Conservation (phyloP, 148 eudicot species). For the Fallopia convolvulus region DNA sequence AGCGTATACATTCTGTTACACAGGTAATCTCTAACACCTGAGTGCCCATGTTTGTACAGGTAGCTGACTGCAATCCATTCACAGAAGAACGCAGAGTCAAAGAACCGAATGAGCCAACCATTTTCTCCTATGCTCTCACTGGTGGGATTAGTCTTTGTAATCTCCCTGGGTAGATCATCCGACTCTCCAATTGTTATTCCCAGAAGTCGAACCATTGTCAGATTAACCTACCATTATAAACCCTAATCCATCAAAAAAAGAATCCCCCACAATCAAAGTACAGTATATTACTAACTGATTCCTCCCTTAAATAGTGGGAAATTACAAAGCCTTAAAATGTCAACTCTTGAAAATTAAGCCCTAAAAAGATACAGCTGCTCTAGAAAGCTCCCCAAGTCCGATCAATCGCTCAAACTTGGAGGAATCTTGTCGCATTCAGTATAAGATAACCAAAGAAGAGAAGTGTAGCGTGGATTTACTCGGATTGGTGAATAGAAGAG, state of each 20-base stretch:
- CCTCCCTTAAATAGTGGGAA: not conserved
- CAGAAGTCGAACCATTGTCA: constrained; percentile 70
- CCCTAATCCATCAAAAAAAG: constrained; percentile 22
- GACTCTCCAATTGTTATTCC: constrained; percentile 61
- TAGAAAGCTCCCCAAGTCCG: constrained; percentile 1
- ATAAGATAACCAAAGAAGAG: not conserved
- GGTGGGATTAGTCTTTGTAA: constrained; percentile 60
- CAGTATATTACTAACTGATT: not conserved
- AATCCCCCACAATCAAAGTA: not conserved
- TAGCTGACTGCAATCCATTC: constrained; percentile 99
- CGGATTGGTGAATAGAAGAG: constrained; percentile 14
- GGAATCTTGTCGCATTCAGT: not conserved
- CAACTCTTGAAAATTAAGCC: not conserved
- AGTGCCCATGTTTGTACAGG: constrained; percentile 86
- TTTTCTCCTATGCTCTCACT: constrained; percentile 73
- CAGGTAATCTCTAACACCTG: constrained; percentile 87
- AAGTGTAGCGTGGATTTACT: not conserved
- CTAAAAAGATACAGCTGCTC: not conserved
- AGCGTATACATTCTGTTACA: constrained; percentile 95
- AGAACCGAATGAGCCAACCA: constrained; percentile 94
- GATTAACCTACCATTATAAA: constrained; percentile 30
- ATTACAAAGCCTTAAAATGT: not conserved
- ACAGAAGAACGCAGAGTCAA: constrained; percentile 94
- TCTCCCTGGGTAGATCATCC: constrained; percentile 82
- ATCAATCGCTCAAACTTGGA: not conserved